phyloP scores from a whole-genome alignment of 208 protist genomes.

The Acanthamoeba royreba region DNA sequence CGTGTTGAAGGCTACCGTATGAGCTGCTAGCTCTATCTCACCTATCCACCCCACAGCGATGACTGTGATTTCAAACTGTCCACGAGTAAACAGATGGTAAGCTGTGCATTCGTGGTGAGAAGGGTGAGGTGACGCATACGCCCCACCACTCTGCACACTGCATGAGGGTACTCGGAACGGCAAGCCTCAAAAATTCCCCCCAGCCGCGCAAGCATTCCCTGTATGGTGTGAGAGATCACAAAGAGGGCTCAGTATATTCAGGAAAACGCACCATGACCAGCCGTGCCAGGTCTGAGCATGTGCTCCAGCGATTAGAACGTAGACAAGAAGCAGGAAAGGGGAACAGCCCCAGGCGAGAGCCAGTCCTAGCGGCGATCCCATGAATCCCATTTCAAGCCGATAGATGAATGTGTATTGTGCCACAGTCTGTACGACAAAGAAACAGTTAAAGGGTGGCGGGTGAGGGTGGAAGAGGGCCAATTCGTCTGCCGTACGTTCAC shows the following conservation, averaged over 20 bases:
- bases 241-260: neutral
- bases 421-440: neutral
- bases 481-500: neutral
- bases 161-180: neutral
- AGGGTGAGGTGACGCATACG: too few relatives aligned
- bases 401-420: neutral
- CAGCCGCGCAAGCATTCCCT: neutral
- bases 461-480: neutral
- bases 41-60: neutral
- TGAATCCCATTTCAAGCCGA: neutral
- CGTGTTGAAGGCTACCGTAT: neutral
- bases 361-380: neutral
- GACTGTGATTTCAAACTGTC: neutral
- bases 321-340: neutral
- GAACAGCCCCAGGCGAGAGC: neutral
- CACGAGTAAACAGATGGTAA: neutral
- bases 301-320: neutral
- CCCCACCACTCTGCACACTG: conserved; percentile 7
- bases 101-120: too few relatives aligned
- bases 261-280: neutral
- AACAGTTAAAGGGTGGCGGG: neutral
- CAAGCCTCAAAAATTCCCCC: neutral
- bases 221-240: neutral
- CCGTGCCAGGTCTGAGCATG: neutral
- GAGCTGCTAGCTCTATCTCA: neutral